Percentiles rank a stretch among this genome's conserved stretches.
phyloP scores from a whole-genome alignment of 305 asterid genomes.

The Fraxinus greggii region DNA sequence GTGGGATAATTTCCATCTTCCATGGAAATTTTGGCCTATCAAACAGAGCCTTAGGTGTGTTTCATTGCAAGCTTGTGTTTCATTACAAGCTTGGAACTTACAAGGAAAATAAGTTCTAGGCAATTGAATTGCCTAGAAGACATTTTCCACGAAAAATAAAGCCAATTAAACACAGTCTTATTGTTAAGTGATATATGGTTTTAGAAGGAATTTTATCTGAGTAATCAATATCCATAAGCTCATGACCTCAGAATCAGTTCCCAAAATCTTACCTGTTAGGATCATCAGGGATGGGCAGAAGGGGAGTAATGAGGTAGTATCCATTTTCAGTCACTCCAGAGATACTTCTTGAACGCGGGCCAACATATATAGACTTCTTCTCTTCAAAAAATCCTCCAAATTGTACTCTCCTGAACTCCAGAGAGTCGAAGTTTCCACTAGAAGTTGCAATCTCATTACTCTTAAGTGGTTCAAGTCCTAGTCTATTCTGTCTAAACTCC shows the following conservation, averaged over 20 bases:
- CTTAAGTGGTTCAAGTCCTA: constrained; percentile 60
- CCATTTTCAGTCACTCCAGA: constrained; percentile 97
- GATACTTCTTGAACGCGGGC: constrained; percentile 95
- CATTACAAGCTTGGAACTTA: too few species aligned
- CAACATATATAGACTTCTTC: constrained; percentile 66
- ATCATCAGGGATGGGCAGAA: constrained; percentile 54
- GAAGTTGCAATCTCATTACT: constrained; percentile 48
- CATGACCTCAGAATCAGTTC: not conserved
- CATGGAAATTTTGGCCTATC: too few species aligned
- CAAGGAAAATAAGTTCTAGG: too few species aligned
- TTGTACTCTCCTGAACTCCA: constrained; percentile 74
- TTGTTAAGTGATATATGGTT: not conserved
- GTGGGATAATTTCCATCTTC: too few species aligned
- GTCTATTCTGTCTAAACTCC: constrained; percentile 66
- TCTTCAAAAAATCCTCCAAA: constrained; percentile 80
- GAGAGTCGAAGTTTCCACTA: constrained; percentile 38
- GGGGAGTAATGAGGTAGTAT: constrained; percentile 79
- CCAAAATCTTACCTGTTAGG: constrained; percentile 55
- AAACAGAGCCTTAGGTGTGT: too few species aligned
- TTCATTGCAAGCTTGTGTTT: too few species aligned
- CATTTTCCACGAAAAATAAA: too few species aligned
- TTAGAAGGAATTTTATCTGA: not conserved
- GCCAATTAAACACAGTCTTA: not conserved
- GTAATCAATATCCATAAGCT: not conserved
- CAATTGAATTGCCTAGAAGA: too few species aligned